Evolutionary conservation across 129 eudicot species (phyloP).

Genomic region (Flaveria linearis): DNA sequence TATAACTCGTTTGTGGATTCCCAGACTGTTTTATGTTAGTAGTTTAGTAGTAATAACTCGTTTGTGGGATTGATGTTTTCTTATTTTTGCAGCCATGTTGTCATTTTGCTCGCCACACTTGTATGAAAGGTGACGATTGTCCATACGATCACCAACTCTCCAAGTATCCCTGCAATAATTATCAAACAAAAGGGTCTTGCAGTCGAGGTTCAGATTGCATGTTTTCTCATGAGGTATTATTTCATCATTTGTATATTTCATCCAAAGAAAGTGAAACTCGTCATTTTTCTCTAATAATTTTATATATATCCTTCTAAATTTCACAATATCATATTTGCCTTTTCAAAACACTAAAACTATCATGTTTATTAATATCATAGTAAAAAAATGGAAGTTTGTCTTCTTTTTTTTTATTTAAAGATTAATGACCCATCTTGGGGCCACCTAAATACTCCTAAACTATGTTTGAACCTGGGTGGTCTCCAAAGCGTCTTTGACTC

Average conservation of each 20-base stretch:
- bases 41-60: too few relatives aligned
- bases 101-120: slow-evolving; percentile 74
- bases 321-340: not conserved
- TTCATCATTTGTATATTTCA: slow-evolving; percentile 44
- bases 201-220: slow-evolving; percentile 69
- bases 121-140: slow-evolving; percentile 97
- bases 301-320: not conserved
- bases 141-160: slow-evolving; percentile 88
- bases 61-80: slow-evolving; percentile 19
- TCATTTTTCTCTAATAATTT: not conserved
- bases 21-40: too few relatives aligned
- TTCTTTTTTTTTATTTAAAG: too few relatives aligned
- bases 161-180: slow-evolving; percentile 75
- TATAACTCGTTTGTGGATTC: not conserved
- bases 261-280: slow-evolving; percentile 6
- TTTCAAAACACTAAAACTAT: not conserved
- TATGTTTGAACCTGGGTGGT: too few relatives aligned
- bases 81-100: slow-evolving; percentile 67
- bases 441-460: too few relatives aligned
- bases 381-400: not conserved
- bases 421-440: too few relatives aligned
- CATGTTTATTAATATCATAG: not conserved
- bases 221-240: slow-evolving; percentile 80
- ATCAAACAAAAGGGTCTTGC: slow-evolving; percentile 58
- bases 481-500: too few relatives aligned